Conservation (phyloP, 2,329 filamentous ascomycete species). For the Amesomyces nigricolor region DNA sequence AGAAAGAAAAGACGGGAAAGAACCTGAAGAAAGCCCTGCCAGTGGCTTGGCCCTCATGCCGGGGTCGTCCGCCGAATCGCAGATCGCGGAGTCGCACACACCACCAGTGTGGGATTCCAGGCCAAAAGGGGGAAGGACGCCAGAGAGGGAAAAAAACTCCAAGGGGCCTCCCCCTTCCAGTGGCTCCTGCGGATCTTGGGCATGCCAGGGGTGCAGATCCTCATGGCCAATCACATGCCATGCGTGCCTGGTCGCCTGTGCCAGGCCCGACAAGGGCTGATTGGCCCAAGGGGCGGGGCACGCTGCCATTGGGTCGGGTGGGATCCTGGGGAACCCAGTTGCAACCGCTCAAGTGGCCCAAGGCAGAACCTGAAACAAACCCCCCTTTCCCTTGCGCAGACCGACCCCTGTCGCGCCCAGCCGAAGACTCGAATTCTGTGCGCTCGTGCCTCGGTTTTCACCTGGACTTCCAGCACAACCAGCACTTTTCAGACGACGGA, state of each 20-base stretch:
- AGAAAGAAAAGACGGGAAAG: too few species aligned
- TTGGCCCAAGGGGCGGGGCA: slow-evolving; percentile 10
- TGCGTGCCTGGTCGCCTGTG: slow-evolving; percentile 17
- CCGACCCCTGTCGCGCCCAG: slow-evolving; percentile 1
- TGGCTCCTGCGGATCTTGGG: slow-evolving; percentile 1
- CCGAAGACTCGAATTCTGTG: background rate
- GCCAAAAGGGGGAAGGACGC: slow-evolving; percentile 12
- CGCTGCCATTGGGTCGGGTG: slow-evolving; percentile 6
- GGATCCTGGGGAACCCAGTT: slow-evolving; percentile 24
- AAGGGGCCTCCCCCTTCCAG: slow-evolving; percentile 4
- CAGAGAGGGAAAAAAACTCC: slow-evolving; percentile 5
- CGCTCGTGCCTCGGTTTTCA: slow-evolving; percentile 8
- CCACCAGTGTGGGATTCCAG: background rate
- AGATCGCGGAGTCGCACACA: background rate
- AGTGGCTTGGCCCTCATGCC: background rate
- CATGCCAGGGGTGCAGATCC: slow-evolving; percentile 12
- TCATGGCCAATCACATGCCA: slow-evolving; percentile 16
- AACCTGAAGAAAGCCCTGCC: too few species aligned
- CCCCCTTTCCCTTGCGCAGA: slow-evolving; percentile 16
- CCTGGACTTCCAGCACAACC: slow-evolving; percentile 4
- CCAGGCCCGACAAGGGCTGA: slow-evolving; percentile 13
- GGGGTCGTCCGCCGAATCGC: slow-evolving; percentile 5
- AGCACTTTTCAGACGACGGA: background rate
- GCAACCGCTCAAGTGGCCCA: slow-evolving; percentile 19
- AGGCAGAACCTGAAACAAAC: slow-evolving; percentile 25